phyloP scores from a whole-genome alignment of 73 alveolate species.

The Urostyla sp. region DNA sequence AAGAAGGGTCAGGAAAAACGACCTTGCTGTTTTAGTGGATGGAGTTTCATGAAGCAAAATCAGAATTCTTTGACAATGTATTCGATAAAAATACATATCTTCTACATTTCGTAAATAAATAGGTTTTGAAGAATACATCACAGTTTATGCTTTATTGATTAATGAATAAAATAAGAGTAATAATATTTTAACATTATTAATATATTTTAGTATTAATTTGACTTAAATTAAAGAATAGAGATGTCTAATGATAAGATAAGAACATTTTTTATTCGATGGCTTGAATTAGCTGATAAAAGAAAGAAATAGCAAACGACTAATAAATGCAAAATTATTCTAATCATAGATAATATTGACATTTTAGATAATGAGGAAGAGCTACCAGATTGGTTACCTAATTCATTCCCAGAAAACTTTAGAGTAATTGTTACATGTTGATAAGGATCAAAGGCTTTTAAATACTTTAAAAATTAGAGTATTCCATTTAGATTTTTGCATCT shows the following conservation, averaged over 20 bases:
- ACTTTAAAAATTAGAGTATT: constrained; percentile 30
- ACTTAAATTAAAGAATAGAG: constrained; percentile 27
- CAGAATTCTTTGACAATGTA: constrained; percentile 38
- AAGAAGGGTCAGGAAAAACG: constrained; percentile 60
- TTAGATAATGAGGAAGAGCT: constrained; percentile 55
- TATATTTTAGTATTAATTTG: constrained; percentile 14
- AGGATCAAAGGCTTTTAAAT: constrained; percentile 41
- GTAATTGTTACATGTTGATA: constrained; percentile 41
- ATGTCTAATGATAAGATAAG: constrained; percentile 46
- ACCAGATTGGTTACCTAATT: constrained; percentile 58
- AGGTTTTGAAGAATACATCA: neutral
- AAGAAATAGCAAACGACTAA: constrained; percentile 35
- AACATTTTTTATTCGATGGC: constrained; percentile 45
- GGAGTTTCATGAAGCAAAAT: constrained; percentile 30
- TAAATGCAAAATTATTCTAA: constrained; percentile 42
- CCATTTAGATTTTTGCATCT: constrained; percentile 11
- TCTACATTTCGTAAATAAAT: constrained; percentile 34
- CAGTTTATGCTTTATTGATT: constrained; percentile 16
- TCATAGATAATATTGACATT: constrained; percentile 40
- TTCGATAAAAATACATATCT: constrained; percentile 31
- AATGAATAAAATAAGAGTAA: constrained; percentile 43
- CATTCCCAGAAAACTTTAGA: constrained; percentile 38
- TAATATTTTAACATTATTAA: neutral
- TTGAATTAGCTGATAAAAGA: constrained; percentile 36
- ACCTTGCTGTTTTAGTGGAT: constrained; percentile 34